A percentile compares a stretch with the other conserved stretches of the same genome.
phyloP scores from a whole-genome alignment of 129 eudicot species.

The Glebionis coronaria region DNA sequence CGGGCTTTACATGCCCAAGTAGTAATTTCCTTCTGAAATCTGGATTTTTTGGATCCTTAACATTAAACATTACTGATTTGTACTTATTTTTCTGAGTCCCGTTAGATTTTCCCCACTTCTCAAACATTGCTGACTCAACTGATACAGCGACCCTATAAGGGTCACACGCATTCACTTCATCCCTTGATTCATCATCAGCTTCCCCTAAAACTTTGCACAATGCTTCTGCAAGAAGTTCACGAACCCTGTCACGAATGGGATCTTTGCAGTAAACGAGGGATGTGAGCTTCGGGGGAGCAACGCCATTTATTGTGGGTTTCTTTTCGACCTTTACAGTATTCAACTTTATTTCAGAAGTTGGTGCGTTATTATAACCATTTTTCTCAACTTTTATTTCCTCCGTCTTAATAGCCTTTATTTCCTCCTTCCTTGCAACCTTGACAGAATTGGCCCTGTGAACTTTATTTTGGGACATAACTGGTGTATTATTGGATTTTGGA shows the following conservation, averaged over 20 bases:
- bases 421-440: slow-evolving; percentile 12
- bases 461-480: slow-evolving; percentile 22
- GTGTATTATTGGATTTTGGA: slow-evolving; percentile 33
- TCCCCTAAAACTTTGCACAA: slow-evolving; percentile 60
- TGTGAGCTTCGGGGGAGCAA: slow-evolving; percentile 54
- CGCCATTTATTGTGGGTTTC: slow-evolving; percentile 12
- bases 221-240: slow-evolving; percentile 76
- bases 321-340: slow-evolving; percentile 38
- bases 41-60: slow-evolving; percentile 75
- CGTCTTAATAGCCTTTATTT: slow-evolving; percentile 33
- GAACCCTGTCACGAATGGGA: slow-evolving; percentile 58
- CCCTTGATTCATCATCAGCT: slow-evolving; percentile 45
- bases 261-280: slow-evolving; percentile 60
- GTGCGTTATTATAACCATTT: slow-evolving; percentile 22
- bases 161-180: slow-evolving; percentile 50
- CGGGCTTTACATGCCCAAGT: slow-evolving; percentile 57
- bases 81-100: no score
- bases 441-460: slow-evolving; percentile 27
- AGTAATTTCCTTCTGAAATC: slow-evolving; percentile 84
- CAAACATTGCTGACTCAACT: slow-evolving; percentile 81
- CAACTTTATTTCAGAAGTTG: slow-evolving; percentile 26
- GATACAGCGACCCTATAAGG: slow-evolving; percentile 67
- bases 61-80: slow-evolving; percentile 70
- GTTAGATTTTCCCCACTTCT: slow-evolving; percentile 70
- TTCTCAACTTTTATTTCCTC: slow-evolving; percentile 39